Base-by-base conservation (phyloP, 306 rosid species). In the Quercus glauca region DNA sequence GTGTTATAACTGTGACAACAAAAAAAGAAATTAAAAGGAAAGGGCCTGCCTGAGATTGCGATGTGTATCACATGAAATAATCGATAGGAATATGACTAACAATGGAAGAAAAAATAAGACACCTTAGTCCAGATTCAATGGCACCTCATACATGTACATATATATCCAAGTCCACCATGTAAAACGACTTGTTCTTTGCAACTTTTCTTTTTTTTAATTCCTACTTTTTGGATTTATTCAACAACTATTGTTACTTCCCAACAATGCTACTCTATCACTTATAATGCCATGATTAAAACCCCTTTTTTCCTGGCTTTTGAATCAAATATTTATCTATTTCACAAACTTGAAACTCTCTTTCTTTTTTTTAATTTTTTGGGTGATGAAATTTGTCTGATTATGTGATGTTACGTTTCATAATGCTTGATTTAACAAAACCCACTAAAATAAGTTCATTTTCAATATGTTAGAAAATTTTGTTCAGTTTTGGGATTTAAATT, bases 111-210 rank as follows among this genome's bases (percentile, higher is more conserved):
- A 68, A 83, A 80, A 78, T 71, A 35, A 77, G 84, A 71, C 57
- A 21, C 60, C 51, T 78, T 73, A 18, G 91, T 82, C 94, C 51
- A 88, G 86, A 86, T 92, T 87, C 97, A 92, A 61, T 88, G 97
- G 61, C 63, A 78, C 91, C 72, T 80, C 79, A 15, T 63, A 52
- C 79, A 76, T 35, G 8, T 35, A 35, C 41, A 35, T 35, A 35
- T 86, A 2, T 8, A 41, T 41, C 45, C 68, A 77, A 83, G 84
- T 90, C 90, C 84, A 90, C 87, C 45, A 71, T 73, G 79, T 83
- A 87, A 86, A 83, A 83, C 81, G 91, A 89, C 90, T 5, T 77
- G 56, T 79, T 83, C 28, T 74, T 81, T 76, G 43, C 53, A 79
- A 20, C 68, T 75, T 55, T 45, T 61, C 26, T 33, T 79, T 1